phyloP scores from a whole-genome alignment of 495 filamentous ascomycete genomes.

The Neurospora sp. region DNA sequence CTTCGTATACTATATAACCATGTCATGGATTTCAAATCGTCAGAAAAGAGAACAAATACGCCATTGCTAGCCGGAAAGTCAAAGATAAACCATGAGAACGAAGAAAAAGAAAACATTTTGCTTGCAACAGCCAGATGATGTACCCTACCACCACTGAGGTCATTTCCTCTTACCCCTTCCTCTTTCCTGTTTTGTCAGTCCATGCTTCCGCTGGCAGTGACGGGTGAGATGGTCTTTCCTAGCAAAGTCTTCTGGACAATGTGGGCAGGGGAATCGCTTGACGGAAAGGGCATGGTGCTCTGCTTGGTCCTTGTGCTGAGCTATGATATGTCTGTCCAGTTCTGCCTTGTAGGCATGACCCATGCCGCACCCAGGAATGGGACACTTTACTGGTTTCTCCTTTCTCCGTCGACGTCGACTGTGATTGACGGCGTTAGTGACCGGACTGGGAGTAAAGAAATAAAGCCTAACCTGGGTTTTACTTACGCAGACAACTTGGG shows the following conservation, averaged over 20 bases:
- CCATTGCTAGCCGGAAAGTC: background rate
- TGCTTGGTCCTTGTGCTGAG: background rate
- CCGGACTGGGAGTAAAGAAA: background rate
- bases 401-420: background rate
- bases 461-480: background rate
- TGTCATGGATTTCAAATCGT: background rate
- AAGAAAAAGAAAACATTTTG: background rate
- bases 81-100: background rate
- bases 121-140: background rate
- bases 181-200: background rate
- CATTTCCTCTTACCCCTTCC: background rate
- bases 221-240: background rate
- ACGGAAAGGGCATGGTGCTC: background rate
- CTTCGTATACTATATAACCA: background rate
- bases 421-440: background rate
- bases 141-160: background rate
- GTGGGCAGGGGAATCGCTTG: background rate
- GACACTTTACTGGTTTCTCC: background rate
- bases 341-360: background rate
- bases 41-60: background rate
- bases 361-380: background rate
- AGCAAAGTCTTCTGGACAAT: background rate
- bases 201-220: background rate
- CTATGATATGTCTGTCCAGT: background rate
- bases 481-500: background rate